phyloP scores from a whole-genome alignment of 2,329 filamentous ascomycete genomes.

The Scortechinia acanthostroma region DNA sequence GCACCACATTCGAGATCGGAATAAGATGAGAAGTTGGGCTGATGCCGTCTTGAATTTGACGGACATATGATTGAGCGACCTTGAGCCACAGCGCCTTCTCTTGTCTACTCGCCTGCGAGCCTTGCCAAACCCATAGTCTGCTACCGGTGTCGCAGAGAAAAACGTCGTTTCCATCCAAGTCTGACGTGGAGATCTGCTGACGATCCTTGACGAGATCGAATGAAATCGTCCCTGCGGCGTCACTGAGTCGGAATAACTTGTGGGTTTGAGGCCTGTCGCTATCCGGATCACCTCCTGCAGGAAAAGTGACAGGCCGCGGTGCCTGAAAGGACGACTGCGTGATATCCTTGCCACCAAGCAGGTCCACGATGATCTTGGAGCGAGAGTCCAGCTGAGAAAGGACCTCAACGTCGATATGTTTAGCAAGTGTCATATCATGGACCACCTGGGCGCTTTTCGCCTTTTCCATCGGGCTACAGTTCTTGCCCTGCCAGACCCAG shows the following conservation, averaged over 20 bases:
- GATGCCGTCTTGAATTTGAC: slow-evolving; percentile 24
- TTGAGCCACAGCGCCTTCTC: slow-evolving; percentile 56
- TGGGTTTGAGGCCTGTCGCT: slow-evolving; percentile 14
- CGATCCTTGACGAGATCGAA: slow-evolving; percentile 54
- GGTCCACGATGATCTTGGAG: slow-evolving; percentile 41
- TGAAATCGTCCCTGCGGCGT: slow-evolving; percentile 45
- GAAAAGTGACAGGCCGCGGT: slow-evolving; percentile 28
- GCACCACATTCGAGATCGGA: slow-evolving; percentile 46
- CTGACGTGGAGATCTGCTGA: slow-evolving; percentile 27
- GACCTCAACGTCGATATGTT: slow-evolving; percentile 59
- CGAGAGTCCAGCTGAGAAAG: slow-evolving; percentile 51
- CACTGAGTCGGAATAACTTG: slow-evolving; percentile 55
- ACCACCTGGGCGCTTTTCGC: slow-evolving; percentile 62
- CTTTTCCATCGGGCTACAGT: slow-evolving; percentile 64
- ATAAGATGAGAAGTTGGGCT: slow-evolving; percentile 28
- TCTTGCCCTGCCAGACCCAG: slow-evolving; percentile 63
- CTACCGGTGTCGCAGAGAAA: slow-evolving; percentile 52
- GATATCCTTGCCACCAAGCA: slow-evolving; percentile 40
- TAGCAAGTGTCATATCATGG: slow-evolving; percentile 55
- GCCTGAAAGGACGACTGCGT: slow-evolving; percentile 27
- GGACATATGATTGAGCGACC: slow-evolving; percentile 47
- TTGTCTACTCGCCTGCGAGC: slow-evolving; percentile 41
- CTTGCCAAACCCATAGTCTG: slow-evolving; percentile 62
- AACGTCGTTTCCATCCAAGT: slow-evolving; percentile 51
- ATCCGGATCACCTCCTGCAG: no score